Base-by-base conservation (phyloP, 257 asterid species). In the Forsythia suspensa region DNA sequence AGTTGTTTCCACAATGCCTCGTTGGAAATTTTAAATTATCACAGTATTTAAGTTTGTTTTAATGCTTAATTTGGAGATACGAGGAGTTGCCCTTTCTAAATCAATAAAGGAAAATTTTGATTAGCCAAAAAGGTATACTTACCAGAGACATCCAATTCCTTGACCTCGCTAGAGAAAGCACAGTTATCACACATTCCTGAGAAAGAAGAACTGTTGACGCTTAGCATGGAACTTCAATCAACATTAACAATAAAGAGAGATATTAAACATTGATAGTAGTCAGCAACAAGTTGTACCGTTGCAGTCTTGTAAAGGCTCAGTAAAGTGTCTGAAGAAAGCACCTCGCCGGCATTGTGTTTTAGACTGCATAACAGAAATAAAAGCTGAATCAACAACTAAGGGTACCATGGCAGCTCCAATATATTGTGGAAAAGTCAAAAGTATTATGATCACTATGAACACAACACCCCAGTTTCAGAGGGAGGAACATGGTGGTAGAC, bases 181-280 rank as follows among this genome's bases (percentile, higher is more conserved):
- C 99, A 96, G 82, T 94, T 94, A 81, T 93, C 99, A 79, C 99
- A 96, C 98, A 96, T 94, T 79, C 99, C 99, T 96, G 93, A 80
- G 75, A 81, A 78, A 72, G 71, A 57, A 76, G 37, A 84, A 77
- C 65, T 42, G 66, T 71, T 67, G 75, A 82, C 63, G 40, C 72
- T 80, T 67, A 84, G 82, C 73, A 55, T 39, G 78, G 48, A 36
- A 68, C 29, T 42, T 34, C 65, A 72, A 66, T 43, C 8, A 68
- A 21, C 24, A 66, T 46, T 6, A 68, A 86, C 44, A 42, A 76
- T 69, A 61, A 24, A 16, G 76, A 21, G 72, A 73, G 40, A 76
- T 16, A 71, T 67, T 44, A 68, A 74, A 70, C 71, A 81, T n/a
- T 12, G 77, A 73, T 65, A 77, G 68, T 68, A 74, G 61, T 38